Evolutionary conservation across 2,329 filamentous ascomycete species (phyloP), one percentile per base, ranked within the genome.

Genomic region (Didymella glomerata): DNA sequence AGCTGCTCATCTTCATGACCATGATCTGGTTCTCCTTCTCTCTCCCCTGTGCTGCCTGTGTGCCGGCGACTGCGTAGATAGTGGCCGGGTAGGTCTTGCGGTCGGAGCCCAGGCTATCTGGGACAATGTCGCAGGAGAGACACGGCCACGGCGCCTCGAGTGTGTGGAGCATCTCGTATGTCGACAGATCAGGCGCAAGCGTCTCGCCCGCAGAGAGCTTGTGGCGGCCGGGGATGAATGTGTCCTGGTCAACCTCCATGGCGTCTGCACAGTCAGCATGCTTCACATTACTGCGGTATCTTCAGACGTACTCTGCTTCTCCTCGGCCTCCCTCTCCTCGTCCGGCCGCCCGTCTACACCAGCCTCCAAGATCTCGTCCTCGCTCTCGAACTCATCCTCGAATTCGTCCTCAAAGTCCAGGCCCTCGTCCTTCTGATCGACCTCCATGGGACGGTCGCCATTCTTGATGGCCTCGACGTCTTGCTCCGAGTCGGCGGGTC

Each of bases 151-250:
- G 93, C 8, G 93, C 93, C 78, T 90, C 95, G 64, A 99, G 86
- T 62, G 88, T 92, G 83, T 99, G 95, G 60, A 99, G 87, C 93
- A 99, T 96, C 77, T 97, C 90, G 82, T 99, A 99, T 6, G 94
- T 94, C n/a, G 91, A 92, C 59, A 91, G 84, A 79, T 99, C 95
- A 14, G 95, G 94, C 3, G 93, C 88, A 56, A 99, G 85, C 5
- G 92, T 93, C 82, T 98, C 93, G 69, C 93, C 94, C 13, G 92
- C 89, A 65, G 92, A 92, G 64, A 98, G 86, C 81, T 95, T 94
- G 77, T 93, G 92, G 72, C 95, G 88, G 64, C 95, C 95, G 67
- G 96, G 93, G 71, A 99, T 97, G 79, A 98, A 99, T 40, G 93
- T 96, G 76, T 91, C 89, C 73, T 94, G 90, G 79, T 98, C 94